phyloP scores from a whole-genome alignment of 1,139 yeast genomes.

The Trichomonascaceae sp. region DNA sequence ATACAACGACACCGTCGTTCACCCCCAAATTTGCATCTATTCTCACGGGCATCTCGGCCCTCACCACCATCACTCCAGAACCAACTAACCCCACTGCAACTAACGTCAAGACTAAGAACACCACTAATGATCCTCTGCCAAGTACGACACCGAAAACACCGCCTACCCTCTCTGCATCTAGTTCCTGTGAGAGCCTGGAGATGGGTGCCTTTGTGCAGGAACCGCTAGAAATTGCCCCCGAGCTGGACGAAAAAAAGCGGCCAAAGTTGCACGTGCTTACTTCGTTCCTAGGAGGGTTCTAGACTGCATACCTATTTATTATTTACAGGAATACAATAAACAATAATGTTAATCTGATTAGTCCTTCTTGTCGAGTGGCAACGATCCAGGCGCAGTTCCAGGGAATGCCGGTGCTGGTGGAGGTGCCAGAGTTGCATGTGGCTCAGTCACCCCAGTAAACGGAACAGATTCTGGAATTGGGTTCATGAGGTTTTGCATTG shows the following conservation, averaged over 20 bases:
- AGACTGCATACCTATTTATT: no score
- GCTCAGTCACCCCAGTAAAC: neutral
- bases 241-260: slow-evolving; percentile 5
- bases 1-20: no score
- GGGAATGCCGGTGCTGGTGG: neutral
- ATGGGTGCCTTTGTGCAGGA: slow-evolving; percentile 9
- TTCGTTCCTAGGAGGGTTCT: slow-evolving; percentile 8
- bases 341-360: neutral
- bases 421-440: neutral
- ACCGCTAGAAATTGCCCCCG: slow-evolving; percentile 8
- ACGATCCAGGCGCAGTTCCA: neutral
- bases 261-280: slow-evolving; percentile 9
- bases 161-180: no score
- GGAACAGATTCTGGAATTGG: slow-evolving; percentile 1
- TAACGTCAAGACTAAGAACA: no score
- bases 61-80: no score
- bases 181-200: no score
- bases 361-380: neutral
- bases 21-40: no score
- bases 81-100: no score
- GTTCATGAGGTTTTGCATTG: no score
- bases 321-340: neutral
- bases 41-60: no score
- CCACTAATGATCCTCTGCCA: no score
- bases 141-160: no score